Conservation (phyloP, 352 stramenopile species). For the Pythium periplocum region DNA sequence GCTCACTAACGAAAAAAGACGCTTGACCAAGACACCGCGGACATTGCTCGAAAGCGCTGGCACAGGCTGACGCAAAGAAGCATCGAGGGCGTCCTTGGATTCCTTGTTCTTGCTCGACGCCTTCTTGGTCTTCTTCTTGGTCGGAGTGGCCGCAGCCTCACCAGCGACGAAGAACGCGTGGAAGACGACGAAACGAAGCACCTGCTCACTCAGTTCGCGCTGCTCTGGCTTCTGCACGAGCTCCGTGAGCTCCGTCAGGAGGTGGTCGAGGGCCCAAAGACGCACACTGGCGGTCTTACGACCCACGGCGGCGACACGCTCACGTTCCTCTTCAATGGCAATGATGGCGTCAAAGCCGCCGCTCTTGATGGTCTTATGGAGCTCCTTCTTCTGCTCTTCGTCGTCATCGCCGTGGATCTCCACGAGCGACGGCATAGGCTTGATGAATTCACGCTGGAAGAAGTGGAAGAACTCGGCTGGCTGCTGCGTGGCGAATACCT, state of each 20-base stretch:
- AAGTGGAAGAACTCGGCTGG: constrained; percentile 70
- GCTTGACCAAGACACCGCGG: constrained; percentile 43
- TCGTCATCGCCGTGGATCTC: constrained; percentile 34
- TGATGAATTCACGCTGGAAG: constrained; percentile 60
- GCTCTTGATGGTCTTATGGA: constrained; percentile 26
- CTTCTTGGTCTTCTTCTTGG: constrained; percentile 49
- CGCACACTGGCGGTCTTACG: constrained; percentile 60
- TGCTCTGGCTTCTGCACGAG: constrained; percentile 18
- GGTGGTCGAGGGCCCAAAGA: constrained; percentile 67
- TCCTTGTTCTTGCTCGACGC: constrained; percentile 27
- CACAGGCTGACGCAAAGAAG: constrained; percentile 12
- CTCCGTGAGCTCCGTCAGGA: constrained; percentile 43
- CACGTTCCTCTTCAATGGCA: constrained; percentile 72
- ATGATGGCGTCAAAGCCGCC: constrained; percentile 65
- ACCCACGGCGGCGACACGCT: constrained; percentile 46
- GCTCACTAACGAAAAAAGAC: constrained; percentile 60
- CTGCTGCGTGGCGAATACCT: constrained; percentile 41
- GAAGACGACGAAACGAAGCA: constrained; percentile 62
- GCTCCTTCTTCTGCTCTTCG: constrained; percentile 31
- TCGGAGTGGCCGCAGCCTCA: constrained; percentile 22
- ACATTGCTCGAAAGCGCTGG: constrained; percentile 49
- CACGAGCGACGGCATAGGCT: constrained; percentile 55
- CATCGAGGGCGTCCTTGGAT: constrained; percentile 10
- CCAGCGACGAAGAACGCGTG: constrained; percentile 58
- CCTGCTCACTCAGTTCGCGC: constrained; percentile 25